Conservation (phyloP, 1,139 yeast species). For the Candida sp. region DNA sequence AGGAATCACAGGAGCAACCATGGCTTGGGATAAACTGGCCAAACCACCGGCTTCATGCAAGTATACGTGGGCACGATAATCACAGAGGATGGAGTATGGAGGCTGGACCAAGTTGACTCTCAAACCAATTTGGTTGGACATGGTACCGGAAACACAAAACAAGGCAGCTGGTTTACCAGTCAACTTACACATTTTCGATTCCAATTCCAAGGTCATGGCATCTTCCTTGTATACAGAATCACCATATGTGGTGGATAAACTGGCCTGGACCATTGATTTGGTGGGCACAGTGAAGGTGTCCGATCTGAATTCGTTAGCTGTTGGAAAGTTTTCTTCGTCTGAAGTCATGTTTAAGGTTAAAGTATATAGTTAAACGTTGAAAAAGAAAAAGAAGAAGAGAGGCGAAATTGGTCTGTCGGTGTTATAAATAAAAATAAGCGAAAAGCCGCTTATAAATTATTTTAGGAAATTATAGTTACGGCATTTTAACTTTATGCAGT, state of each 20-base stretch:
- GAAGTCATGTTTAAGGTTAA: constrained; percentile 16
- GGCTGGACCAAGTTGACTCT: constrained; percentile 80
- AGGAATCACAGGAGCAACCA: constrained; percentile 85
- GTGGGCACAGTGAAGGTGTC: constrained; percentile 96
- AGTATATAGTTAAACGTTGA: too few relatives aligned
- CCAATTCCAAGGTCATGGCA: constrained; percentile 61
- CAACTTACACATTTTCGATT: constrained; percentile 59
- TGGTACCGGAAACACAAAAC: constrained; percentile 86
- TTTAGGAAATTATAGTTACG: too few relatives aligned
- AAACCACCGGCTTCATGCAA: constrained; percentile 88
- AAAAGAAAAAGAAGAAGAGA: too few relatives aligned
- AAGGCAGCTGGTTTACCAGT: constrained; percentile 85
- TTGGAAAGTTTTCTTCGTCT: constrained; percentile 19
- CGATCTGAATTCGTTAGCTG: constrained; percentile 65
- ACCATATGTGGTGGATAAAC: constrained; percentile 58
- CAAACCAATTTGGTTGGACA: constrained; percentile 85
- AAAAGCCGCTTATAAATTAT: too few relatives aligned
- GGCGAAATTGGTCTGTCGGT: too few relatives aligned
- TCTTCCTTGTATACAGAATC: constrained; percentile 92
- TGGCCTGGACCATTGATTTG: constrained; percentile 52
- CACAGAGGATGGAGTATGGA: constrained; percentile 83
- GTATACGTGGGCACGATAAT: constrained; percentile 81
- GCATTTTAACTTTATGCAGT: too few relatives aligned
- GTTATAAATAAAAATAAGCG: too few relatives aligned
- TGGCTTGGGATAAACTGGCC: constrained; percentile 86